Conservation (phyloP, 2,329 filamentous ascomycete genomes). For the Orbilia brochopaga region DNA sequence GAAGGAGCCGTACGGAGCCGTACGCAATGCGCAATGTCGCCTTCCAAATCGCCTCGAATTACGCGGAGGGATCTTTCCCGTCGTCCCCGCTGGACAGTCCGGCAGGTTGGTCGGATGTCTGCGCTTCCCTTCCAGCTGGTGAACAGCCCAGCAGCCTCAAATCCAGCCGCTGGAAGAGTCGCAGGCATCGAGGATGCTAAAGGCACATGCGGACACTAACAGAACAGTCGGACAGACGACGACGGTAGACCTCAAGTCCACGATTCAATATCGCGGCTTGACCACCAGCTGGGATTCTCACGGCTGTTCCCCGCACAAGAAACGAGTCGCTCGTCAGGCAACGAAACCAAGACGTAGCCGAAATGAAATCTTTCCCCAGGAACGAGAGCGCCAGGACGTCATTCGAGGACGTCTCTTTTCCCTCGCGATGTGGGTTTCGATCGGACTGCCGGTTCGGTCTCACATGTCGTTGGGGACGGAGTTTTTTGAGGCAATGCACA, state of each 20-base stretch:
- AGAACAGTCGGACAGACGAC: neutral
- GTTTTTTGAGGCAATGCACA: neutral
- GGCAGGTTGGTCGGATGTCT: constrained; percentile 12
- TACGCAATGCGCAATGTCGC: constrained; percentile 1
- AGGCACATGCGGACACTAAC: constrained; percentile 48
- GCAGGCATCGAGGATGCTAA: constrained; percentile 14
- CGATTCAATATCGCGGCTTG: neutral
- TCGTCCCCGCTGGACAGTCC: constrained; percentile 21
- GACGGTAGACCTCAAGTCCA: neutral
- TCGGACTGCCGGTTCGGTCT: constrained; percentile 42
- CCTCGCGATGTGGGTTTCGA: constrained; percentile 26
- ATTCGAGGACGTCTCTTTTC: constrained; percentile 17
- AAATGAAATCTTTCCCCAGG: constrained; percentile 37
- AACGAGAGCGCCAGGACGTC: constrained; percentile 15
- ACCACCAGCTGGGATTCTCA: constrained; percentile 7
- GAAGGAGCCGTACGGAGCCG: constrained; percentile 5
- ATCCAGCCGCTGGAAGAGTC: too few species aligned
- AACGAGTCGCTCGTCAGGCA: constrained; percentile 16
- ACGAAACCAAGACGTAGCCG: constrained; percentile 6
- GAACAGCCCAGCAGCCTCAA: too few species aligned
- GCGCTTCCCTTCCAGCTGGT: constrained; percentile 1
- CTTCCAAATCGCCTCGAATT: constrained; percentile 19
- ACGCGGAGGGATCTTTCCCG: constrained; percentile 18
- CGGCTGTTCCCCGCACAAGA: constrained; percentile 11
- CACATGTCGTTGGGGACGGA: constrained; percentile 42